These are phyloP conservation scores for Pichia manshurica DNA, from an alignment of 805 yeast genomes.

Conservation along the genomic window DNA sequence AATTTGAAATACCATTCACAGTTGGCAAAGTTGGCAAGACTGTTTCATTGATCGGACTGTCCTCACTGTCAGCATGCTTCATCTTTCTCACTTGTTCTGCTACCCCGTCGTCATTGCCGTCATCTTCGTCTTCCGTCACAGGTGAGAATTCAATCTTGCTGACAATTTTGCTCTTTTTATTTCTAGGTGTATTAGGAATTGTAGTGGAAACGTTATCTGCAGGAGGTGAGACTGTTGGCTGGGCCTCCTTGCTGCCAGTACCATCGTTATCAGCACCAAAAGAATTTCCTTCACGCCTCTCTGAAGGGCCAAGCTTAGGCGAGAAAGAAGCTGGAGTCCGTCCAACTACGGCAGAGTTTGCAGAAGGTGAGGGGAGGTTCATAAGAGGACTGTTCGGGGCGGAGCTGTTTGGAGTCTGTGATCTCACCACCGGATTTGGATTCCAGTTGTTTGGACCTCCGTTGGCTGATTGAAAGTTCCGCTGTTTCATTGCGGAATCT, in stretches of 20 bases:
- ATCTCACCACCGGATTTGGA: conserved; percentile 25
- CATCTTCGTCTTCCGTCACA: conserved; percentile 20
- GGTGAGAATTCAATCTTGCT: conserved; percentile 11
- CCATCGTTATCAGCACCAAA: no score
- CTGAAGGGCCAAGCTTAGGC: no score
- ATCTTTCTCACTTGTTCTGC: neutral
- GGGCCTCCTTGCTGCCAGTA: no score
- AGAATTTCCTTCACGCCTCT: no score
- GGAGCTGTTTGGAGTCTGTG: neutral
- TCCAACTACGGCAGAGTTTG: no score
- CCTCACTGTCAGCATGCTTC: neutral
- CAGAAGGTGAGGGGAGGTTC: no score
- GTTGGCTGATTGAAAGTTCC: conserved; percentile 4
- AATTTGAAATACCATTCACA: neutral
- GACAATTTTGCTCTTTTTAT: neutral
- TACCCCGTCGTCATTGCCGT: conserved; percentile 17
- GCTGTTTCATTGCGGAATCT: conserved; percentile 2
- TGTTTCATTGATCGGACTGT: neutral
- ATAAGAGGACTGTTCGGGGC: no score
- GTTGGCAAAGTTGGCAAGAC: neutral
- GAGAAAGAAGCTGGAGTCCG: no score
- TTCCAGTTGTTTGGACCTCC: conserved; percentile 14
- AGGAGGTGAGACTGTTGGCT: conserved; percentile 1
- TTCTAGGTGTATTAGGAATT: neutral
- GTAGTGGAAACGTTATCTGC: neutral